Conservation (phyloP, 495 filamentous ascomycete genomes). For the Aspergillus incahuasiensis region DNA sequence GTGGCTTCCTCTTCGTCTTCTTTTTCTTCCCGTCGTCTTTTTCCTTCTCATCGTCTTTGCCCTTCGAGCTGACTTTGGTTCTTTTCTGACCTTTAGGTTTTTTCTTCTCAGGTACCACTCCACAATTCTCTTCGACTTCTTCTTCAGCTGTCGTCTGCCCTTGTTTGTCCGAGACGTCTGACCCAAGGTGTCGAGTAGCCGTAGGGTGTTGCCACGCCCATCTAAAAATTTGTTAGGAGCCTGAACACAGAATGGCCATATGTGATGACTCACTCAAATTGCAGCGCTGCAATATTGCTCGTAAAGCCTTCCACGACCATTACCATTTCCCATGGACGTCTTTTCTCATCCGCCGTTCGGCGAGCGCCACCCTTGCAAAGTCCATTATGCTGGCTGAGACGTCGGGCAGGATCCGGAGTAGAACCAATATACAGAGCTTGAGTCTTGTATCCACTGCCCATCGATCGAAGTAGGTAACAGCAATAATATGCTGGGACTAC, state of each 20-base stretch:
- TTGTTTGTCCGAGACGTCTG: neutral
- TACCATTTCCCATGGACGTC: constrained; percentile 91
- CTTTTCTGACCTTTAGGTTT: neutral
- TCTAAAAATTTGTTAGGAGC: constrained; percentile 37
- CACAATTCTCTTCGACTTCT: constrained; percentile 44
- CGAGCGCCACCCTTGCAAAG: constrained; percentile 69
- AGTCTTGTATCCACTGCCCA: constrained; percentile 42
- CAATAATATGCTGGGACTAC: constrained; percentile 69
- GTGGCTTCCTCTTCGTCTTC: constrained; percentile 6
- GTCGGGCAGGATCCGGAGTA: constrained; percentile 77
- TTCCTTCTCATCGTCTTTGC: neutral
- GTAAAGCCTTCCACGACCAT: constrained; percentile 85
- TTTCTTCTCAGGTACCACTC: neutral
- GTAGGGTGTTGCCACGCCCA: constrained; percentile 92
- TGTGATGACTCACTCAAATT: constrained; percentile 78
- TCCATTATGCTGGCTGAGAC: constrained; percentile 89
- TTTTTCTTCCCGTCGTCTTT: neutral
- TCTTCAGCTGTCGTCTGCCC: neutral
- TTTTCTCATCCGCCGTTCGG: constrained; percentile 58
- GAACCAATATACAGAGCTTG: constrained; percentile 78
- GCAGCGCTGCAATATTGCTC: constrained; percentile 77
- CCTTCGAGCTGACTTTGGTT: neutral
- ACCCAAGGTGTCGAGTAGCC: constrained; percentile 64
- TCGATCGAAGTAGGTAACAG: constrained; percentile 86
- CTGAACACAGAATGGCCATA: neutral